Conservation (phyloP, 2,329 filamentous ascomycete species). For the Cladophialophora chaetospira region DNA sequence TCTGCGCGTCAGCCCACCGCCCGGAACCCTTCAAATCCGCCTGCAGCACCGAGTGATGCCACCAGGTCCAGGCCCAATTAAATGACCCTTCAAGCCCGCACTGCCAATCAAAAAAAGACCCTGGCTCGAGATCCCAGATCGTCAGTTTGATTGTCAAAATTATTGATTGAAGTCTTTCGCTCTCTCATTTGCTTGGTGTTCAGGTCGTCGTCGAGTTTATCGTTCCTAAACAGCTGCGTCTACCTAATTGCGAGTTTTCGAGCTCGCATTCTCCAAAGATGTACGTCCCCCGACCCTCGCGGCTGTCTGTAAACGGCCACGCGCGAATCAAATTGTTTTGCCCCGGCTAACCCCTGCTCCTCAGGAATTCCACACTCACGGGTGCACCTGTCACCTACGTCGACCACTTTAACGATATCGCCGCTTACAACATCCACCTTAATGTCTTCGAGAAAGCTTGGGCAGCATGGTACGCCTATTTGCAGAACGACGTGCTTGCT, state of each 20-base stretch:
- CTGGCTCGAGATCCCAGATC: background rate
- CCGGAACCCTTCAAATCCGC: constrained; percentile 15
- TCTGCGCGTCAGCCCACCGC: constrained; percentile 21
- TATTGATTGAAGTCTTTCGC: constrained; percentile 3
- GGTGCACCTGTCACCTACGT: constrained; percentile 60
- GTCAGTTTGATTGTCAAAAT: constrained; percentile 6
- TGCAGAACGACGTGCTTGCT: constrained; percentile 95
- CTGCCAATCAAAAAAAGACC: constrained; percentile 17
- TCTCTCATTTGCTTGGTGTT: background rate
- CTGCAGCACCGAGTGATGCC: constrained; percentile 28
- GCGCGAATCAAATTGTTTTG: background rate
- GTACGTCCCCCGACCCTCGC: constrained; percentile 10
- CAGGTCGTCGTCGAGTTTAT: background rate
- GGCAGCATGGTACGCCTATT: constrained; percentile 96
- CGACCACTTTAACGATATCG: constrained; percentile 66
- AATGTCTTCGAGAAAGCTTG: constrained; percentile 86
- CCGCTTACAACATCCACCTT: constrained; percentile 77
- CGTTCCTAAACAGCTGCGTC: background rate
- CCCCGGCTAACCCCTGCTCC: background rate
- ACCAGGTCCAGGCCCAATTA: constrained; percentile 24
- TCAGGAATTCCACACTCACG: constrained; percentile 50
- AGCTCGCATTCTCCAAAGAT: constrained; percentile 12
- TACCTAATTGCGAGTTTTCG: background rate
- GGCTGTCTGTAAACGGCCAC: background rate
- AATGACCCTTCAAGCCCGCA: constrained; percentile 12